These are phyloP conservation scores for Cyberlindnera xishuangbannaensis DNA, from an alignment of 805 yeast species.

Conservation along the genomic window DNA sequence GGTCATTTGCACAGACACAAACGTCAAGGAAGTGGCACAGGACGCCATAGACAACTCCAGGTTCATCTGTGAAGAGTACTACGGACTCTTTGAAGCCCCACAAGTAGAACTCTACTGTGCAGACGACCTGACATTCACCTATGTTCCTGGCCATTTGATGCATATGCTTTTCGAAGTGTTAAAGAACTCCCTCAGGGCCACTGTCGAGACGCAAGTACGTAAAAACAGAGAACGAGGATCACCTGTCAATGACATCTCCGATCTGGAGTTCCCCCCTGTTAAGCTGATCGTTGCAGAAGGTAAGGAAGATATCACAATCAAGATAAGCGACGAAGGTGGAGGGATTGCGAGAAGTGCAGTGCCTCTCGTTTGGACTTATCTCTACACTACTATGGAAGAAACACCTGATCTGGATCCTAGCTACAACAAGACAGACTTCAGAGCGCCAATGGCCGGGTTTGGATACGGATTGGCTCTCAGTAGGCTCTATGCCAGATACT, in stretches of 20 bases:
- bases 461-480: conserved; percentile 90
- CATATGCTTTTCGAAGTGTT: conserved; percentile 88
- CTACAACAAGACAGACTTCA: conserved; percentile 54
- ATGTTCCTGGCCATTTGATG: conserved; percentile 87
- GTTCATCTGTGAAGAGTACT: conserved; percentile 87
- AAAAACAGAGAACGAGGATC: conserved; percentile 34
- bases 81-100: conserved; percentile 83
- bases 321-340: conserved; percentile 90
- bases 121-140: conserved; percentile 70
- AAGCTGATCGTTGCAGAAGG: conserved; percentile 87
- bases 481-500: conserved; percentile 79
- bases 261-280: conserved; percentile 73
- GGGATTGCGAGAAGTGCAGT: conserved; percentile 83
- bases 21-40: conserved; percentile 74
- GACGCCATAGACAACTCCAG: conserved; percentile 89
- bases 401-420: conserved; percentile 46
- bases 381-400: conserved; percentile 80
- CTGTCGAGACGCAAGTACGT: conserved; percentile 72
- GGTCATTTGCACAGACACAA: conserved; percentile 79
- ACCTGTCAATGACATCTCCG: conserved; percentile 39
- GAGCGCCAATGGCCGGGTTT: conserved; percentile 91
- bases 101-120: conserved; percentile 67
- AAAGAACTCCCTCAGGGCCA: conserved; percentile 83
- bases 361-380: conserved; percentile 85
- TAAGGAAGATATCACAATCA: conserved; percentile 83